Conservation (phyloP, 1,139 yeast species). For the Insectozyma bohioensis region DNA sequence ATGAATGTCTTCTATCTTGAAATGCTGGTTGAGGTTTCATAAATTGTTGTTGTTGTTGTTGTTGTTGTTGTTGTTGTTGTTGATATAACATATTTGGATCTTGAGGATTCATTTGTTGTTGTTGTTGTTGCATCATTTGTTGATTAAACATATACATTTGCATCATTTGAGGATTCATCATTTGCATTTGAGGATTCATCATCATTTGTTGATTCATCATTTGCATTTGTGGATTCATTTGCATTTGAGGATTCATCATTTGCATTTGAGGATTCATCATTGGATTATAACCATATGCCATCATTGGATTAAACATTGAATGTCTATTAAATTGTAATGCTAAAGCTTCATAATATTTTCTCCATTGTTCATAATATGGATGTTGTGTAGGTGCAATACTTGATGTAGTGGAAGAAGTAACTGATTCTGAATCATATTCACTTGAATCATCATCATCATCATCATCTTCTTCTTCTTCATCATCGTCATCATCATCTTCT, state of each 20-base stretch:
- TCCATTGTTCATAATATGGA: slow-evolving; percentile 31
- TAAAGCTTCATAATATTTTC: slow-evolving; percentile 26
- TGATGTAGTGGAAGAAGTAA: slow-evolving; percentile 11
- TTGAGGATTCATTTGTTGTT: slow-evolving; percentile 9
- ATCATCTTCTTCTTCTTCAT: slow-evolving; percentile 8
- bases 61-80: slow-evolving; percentile 8
- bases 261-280: slow-evolving; percentile 11
- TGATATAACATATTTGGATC: slow-evolving; percentile 11
- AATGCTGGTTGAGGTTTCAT: background rate
- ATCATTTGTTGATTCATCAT: slow-evolving; percentile 8
- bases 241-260: no score
- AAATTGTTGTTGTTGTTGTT: slow-evolving; percentile 5
- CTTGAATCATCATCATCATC: slow-evolving; percentile 20
- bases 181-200: slow-evolving; percentile 9
- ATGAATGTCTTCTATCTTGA: background rate
- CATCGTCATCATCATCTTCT: slow-evolving; percentile 7
- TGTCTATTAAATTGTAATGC: slow-evolving; percentile 22
- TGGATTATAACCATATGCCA: slow-evolving; percentile 10
- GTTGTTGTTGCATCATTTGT: slow-evolving; percentile 5
- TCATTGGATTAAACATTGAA: slow-evolving; percentile 14
- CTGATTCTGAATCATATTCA: slow-evolving; percentile 17
- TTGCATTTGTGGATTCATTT: slow-evolving; percentile 5
- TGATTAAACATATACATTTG: no score
- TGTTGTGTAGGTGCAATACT: slow-evolving; percentile 16
- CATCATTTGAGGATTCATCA: slow-evolving; percentile 5